Evolutionary conservation across 2,329 filamentous ascomycete species (phyloP), one percentile per base, ranked within the genome.

Genomic region (Cercospora citrullina): DNA sequence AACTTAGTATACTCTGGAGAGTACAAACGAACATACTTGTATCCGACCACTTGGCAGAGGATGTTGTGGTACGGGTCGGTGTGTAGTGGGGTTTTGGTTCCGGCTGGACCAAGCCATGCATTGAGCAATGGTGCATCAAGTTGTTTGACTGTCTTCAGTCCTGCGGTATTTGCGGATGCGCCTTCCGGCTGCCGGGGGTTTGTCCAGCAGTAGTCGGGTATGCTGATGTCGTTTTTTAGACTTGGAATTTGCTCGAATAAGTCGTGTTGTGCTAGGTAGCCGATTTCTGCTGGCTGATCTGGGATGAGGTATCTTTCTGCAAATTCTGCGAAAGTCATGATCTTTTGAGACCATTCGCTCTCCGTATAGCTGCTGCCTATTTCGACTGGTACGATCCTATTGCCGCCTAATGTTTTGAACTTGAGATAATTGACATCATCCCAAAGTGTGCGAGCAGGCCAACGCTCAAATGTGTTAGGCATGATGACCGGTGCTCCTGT

Each of bases 41-140:
- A 84, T 0, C 95, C 95, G 0, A 96, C 91, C 0, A 96, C 91
- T 79, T 98, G 95, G 26, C 90, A 90, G 4, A 98, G 86, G 59
- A 98, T 87, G 76, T 98, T 98, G 77, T 97, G 92, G 78, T 97
- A 96, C 1, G 91, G 92, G 75, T 98, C 95, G 1, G 93, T 96
- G 79, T 99, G 95, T 0, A 98, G 83, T 1, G 95, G 95, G 0
- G 93, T 97, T 71, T 97, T 94, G 0, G 95, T 98, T 60, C 89
- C 89, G 0, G 89, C 84, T 0, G 95, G 95, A 0, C 95, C 95
- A 71, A 98, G 90, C 95, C 95, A 99, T 7, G 92, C 93, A 79
- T 98, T 96, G 18, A 96, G 84, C 53, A 91, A 82, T 0, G 92
- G 92, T 23, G 87, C 84, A 8, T 80, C 77, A 21, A 83, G 77